Base-by-base conservation (phyloP, 352 stramenopile genomes). In the Aphanomyces stellatus region DNA sequence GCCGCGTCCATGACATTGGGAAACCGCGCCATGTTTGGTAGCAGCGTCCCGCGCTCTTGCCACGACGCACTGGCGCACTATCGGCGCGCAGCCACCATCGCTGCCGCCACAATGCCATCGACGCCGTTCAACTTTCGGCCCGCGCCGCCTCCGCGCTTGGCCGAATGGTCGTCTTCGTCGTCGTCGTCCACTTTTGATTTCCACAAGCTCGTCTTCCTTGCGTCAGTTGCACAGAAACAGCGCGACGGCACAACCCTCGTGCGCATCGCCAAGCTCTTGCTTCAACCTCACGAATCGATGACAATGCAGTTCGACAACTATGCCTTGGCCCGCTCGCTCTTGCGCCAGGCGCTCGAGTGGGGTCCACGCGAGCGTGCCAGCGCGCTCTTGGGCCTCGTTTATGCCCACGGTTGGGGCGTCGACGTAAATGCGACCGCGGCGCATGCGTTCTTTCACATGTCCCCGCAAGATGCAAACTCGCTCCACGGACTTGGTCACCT, bases 401-500 rank as follows among this genome's bases (percentile, higher is more conserved):
- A 87, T 51, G 73, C 78, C 1, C 81, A 87, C 56, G 81, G 83
- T 3, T 75, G 91, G 27, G 79, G 74, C 0, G 69, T 72, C 7
- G 24, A 37, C 19, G 28, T 62, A 1, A 76, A 89, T 41, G 66
- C 74, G 0, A 69, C 60, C 0, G 33, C 65, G 27, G 81, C 82
- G 13, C 68, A 80, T 7, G 62, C 77, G 7, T 61, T 80, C 2
- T 91, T 88, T 17, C 75, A 68, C 8, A 35, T 65, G 33, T 49
- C 4, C 30, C 49, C 49, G 19, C 37, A 33, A 17, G 72, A 70
- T 33, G 48, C 19, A 7, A 80, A 90, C 62, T 82, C 80, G 7
- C 77, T 85, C 0, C 90, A 88, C 61, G 85, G 82, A 2, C 73
- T 95, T 1, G 87, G 85, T 0, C 61, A 83, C 4, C 43, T 94